A percentile compares a stretch with the other conserved stretches of the same genome.
phyloP scores from a whole-genome alignment of 1,284 basidiomycete genomes.

The Apiotrichum sp. region DNA sequence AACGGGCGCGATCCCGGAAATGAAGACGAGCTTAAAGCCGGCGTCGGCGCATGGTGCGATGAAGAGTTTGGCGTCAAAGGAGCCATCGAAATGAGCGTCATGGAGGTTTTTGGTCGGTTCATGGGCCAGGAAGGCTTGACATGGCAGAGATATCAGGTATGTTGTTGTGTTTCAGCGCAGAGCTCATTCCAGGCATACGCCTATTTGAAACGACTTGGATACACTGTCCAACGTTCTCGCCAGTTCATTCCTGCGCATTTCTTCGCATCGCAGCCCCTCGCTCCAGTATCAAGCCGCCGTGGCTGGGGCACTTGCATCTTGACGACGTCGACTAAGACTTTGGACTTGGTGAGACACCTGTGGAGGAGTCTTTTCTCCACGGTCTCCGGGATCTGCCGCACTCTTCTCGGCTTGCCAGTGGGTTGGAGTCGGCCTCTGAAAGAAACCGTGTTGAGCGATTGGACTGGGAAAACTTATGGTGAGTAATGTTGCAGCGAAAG shows the following conservation, averaged over 20 bases:
- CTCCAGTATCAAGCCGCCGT: too few relatives aligned
- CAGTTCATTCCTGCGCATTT: constrained; percentile 40
- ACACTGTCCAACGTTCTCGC: constrained; percentile 64
- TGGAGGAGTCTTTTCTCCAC: neutral
- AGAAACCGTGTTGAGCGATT: neutral
- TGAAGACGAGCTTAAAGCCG: constrained; percentile 15
- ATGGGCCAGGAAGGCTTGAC: constrained; percentile 70
- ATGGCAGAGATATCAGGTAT: constrained; percentile 78
- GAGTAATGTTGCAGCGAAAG: constrained; percentile 1
- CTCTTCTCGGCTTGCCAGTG: constrained; percentile 9
- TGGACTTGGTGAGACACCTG: neutral
- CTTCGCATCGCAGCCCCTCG: neutral
- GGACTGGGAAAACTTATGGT: constrained; percentile 26
- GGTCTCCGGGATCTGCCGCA: neutral
- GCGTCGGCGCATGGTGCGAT: constrained; percentile 36
- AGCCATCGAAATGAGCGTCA: constrained; percentile 87
- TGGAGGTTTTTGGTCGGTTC: constrained; percentile 80
- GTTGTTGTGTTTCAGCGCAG: constrained; percentile 17
- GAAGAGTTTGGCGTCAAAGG: constrained; percentile 64
- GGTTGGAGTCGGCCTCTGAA: neutral
- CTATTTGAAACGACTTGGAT: constrained; percentile 85
- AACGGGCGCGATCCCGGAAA: constrained; percentile 42
- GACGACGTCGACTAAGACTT: neutral
- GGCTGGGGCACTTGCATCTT: too few relatives aligned
- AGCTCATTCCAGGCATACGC: constrained; percentile 67